Percentiles rank a stretch among this genome's conserved stretches.
Conservation (phyloP, 257 asterid species). For the Salvia hispanica region DNA sequence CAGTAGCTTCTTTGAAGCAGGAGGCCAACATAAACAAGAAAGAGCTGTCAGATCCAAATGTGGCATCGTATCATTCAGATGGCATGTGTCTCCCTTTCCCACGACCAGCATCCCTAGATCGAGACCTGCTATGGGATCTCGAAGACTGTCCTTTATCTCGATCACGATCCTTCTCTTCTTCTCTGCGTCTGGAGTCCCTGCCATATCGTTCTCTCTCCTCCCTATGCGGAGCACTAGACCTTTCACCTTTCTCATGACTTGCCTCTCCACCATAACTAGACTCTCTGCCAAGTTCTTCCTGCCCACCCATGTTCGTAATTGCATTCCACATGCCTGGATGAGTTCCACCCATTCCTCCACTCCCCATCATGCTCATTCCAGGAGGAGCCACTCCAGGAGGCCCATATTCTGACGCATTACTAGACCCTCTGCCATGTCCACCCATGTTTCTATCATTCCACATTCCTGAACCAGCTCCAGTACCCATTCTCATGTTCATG, state of each 20-base stretch:
- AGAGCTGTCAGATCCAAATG: conserved; percentile 34
- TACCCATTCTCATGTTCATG: too few species aligned
- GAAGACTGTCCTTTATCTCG: conserved; percentile 44
- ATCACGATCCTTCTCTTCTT: conserved; percentile 39
- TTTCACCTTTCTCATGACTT: conserved; percentile 68
- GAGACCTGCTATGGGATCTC: conserved; percentile 41
- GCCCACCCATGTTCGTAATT: conserved; percentile 70
- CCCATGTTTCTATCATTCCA: too few species aligned
- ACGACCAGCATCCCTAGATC: conserved; percentile 50
- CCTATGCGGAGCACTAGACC: conserved; percentile 64
- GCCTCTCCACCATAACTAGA: conserved; percentile 90
- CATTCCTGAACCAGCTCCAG: too few species aligned
- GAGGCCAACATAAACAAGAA: conserved; percentile 39
- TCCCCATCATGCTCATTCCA: conserved; percentile 92
- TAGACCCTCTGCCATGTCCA: too few species aligned
- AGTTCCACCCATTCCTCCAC: conserved; percentile 73
- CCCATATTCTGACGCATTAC: too few species aligned
- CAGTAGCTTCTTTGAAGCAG: conserved; percentile 45
- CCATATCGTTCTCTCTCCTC: conserved; percentile 59
- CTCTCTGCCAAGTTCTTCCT: conserved; percentile 84
- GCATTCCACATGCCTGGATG: conserved; percentile 85
- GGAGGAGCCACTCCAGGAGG: too few species aligned
- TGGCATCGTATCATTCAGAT: conserved; percentile 37
- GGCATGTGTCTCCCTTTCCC: conserved; percentile 46
- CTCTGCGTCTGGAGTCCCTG: conserved; percentile 36